Evolutionary conservation across 495 filamentous ascomycete genomes (phyloP).

Genomic region (Oidiodendron maius): DNA sequence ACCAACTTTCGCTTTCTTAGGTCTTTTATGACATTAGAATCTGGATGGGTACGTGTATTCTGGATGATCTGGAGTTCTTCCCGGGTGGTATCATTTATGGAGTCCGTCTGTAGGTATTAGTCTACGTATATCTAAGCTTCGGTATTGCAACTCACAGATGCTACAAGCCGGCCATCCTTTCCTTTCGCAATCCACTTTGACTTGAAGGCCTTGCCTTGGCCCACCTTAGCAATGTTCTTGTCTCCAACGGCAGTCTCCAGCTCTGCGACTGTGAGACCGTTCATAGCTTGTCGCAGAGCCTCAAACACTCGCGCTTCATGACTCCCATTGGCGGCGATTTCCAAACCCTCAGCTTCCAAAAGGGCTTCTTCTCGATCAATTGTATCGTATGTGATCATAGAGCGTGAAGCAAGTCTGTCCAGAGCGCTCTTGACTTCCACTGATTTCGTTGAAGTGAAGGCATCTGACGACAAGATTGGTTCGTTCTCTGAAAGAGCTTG

Average conservation of each 20-base stretch:
- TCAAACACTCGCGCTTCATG: slow-evolving; percentile 95
- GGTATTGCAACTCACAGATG: slow-evolving; percentile 18
- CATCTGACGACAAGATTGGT: slow-evolving; percentile 65
- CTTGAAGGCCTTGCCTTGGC: slow-evolving; percentile 95
- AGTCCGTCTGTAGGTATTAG: slow-evolving; percentile 40
- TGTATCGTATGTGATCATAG: slow-evolving; percentile 82
- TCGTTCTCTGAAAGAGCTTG: slow-evolving; percentile 58
- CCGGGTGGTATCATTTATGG: slow-evolving; percentile 72
- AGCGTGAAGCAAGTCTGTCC: slow-evolving; percentile 74
- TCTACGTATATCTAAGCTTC: slow-evolving; percentile 22
- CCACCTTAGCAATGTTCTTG: slow-evolving; percentile 78
- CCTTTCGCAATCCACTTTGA: slow-evolving; percentile 94
- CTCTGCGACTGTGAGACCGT: slow-evolving; percentile 75
- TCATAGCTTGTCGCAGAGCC: slow-evolving; percentile 68
- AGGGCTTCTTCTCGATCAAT: slow-evolving; percentile 71
- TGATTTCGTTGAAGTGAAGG: slow-evolving; percentile 69
- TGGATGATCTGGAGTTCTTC: slow-evolving; percentile 67
- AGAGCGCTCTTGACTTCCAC: slow-evolving; percentile 76
- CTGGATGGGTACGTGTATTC: slow-evolving; percentile 57
- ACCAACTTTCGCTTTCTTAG: slow-evolving; percentile 87
- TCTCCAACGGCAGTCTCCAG: slow-evolving; percentile 68
- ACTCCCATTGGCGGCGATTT: slow-evolving; percentile 76
- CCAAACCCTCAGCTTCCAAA: slow-evolving; percentile 72
- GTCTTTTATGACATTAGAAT: slow-evolving; percentile 68
- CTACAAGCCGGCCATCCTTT: slow-evolving; percentile 53